Evolutionary conservation across 352 stramenopile species (phyloP).

Genomic region (Blastocystis sp.): DNA sequence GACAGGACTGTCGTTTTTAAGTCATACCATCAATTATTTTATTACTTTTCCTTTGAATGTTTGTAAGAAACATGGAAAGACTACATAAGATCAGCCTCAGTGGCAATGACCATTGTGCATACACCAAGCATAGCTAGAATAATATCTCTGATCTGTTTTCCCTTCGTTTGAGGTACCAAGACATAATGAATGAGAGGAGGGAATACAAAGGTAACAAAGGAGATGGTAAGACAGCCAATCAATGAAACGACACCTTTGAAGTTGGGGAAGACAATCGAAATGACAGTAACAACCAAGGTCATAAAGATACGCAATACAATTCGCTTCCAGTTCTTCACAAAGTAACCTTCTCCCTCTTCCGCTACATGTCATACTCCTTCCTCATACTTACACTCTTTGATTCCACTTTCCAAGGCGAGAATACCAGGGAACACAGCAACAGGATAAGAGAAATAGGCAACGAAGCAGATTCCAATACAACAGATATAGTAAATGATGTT

Average conservation of each 20-base stretch:
- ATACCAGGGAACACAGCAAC: conserved; percentile 57
- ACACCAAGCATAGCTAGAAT: conserved; percentile 42
- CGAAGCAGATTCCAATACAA: conserved; percentile 44
- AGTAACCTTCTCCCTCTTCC: conserved; percentile 3
- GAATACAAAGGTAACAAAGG: conserved; percentile 60
- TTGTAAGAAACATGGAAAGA: conserved; percentile 7
- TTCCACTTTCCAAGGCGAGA: conserved; percentile 48
- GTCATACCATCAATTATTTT: conserved; percentile 9
- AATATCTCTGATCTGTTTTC: conserved; percentile 18
- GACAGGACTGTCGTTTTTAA: neutral
- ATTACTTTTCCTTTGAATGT: conserved; percentile 17
- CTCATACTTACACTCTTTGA: conserved; percentile 5
- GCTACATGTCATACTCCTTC: neutral
- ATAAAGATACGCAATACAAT: conserved; percentile 47
- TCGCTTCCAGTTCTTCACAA: conserved; percentile 37
- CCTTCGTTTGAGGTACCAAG: conserved; percentile 37
- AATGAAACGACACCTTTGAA: conserved; percentile 53
- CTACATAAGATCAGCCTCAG: conserved; percentile 8
- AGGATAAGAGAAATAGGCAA: conserved; percentile 54
- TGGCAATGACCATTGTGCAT: conserved; percentile 51
- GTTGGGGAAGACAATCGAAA: conserved; percentile 48
- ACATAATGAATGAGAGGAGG: conserved; percentile 57
- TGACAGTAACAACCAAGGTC: conserved; percentile 32
- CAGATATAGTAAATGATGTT: conserved; percentile 2
- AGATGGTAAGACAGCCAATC: conserved; percentile 60